Conservation (phyloP, 805 yeast genomes). For the Yamadazyma philogaea region DNA sequence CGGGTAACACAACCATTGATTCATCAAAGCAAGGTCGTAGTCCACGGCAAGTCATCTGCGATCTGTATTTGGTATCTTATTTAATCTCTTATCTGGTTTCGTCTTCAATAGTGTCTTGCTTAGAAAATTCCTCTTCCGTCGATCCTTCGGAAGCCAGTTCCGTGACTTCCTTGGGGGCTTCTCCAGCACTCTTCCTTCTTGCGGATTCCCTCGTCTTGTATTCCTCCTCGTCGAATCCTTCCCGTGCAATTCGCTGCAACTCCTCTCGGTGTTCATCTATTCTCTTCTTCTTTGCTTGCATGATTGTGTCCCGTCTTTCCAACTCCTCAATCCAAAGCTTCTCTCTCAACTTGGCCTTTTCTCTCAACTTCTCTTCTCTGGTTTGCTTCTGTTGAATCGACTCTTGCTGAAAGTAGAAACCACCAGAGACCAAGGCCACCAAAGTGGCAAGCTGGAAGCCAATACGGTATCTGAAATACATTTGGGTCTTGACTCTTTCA, state of each 20-base stretch:
- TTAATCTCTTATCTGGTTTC: too few relatives aligned
- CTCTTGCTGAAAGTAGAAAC: constrained; percentile 59
- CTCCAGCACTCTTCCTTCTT: neutral
- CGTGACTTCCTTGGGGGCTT: neutral
- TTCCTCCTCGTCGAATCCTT: constrained; percentile 31
- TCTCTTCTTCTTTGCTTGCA: constrained; percentile 62
- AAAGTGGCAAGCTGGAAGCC: constrained; percentile 82
- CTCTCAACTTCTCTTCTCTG: constrained; percentile 63
- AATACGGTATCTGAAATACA: constrained; percentile 87
- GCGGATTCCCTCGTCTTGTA: constrained; percentile 3
- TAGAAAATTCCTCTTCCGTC: neutral
- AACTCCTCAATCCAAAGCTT: constrained; percentile 84
- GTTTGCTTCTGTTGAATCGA: constrained; percentile 43
- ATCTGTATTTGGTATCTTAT: too few relatives aligned
- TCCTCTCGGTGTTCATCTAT: constrained; percentile 59
- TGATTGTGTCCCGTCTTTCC: constrained; percentile 78
- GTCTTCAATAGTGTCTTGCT: neutral
- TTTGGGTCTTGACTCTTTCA: constrained; percentile 71
- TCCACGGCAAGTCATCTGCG: too few relatives aligned
- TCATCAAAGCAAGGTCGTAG: too few relatives aligned
- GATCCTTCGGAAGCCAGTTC: neutral
- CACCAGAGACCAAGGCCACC: constrained; percentile 79
- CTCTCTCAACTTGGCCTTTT: constrained; percentile 84
- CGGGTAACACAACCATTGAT: too few relatives aligned
- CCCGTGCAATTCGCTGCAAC: constrained; percentile 29